phyloP scores from a whole-genome alignment of 306 rosid species.

The Boehmeria nivea region DNA sequence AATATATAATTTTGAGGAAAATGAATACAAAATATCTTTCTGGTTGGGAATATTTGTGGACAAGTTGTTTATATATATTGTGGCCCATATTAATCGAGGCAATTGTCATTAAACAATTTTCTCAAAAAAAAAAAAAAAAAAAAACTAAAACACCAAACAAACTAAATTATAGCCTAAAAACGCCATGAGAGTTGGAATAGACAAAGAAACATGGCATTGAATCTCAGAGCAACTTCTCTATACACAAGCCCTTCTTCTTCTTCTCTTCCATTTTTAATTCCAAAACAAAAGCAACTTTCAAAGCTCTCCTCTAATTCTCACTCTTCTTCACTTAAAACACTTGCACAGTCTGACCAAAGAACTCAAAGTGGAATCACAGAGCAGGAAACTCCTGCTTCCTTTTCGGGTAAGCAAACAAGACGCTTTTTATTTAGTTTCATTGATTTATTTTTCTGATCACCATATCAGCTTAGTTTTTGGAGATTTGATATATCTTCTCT shows the following conservation, averaged over 20 bases:
- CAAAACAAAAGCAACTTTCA: slow-evolving; percentile 35
- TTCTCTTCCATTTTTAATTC: slow-evolving; percentile 24
- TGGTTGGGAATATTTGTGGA: slow-evolving; percentile 24
- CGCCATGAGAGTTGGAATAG: background rate
- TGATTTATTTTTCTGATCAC: background rate
- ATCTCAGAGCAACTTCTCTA: slow-evolving; percentile 42
- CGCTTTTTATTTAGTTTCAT: background rate
- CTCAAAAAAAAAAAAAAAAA: background rate
- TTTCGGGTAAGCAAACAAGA: slow-evolving; percentile 37
- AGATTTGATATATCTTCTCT: too few relatives aligned
- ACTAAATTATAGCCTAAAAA: slow-evolving; percentile 13
- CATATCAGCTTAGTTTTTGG: too few relatives aligned
- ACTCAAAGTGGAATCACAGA: slow-evolving; percentile 44
- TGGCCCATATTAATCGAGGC: slow-evolving; percentile 6
- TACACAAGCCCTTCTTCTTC: slow-evolving; percentile 29
- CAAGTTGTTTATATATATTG: background rate
- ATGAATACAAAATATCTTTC: too few relatives aligned
- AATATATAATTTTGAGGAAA: too few relatives aligned
- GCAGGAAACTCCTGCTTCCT: slow-evolving; percentile 40
- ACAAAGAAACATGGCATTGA: slow-evolving; percentile 54
- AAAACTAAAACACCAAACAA: too few relatives aligned
- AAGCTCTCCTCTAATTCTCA: slow-evolving; percentile 23
- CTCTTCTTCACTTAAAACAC: slow-evolving; percentile 34
- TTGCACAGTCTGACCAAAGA: slow-evolving; percentile 56
- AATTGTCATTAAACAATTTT: background rate